Base-by-base conservation (phyloP, 306 rosid species). In the Betula pendula region DNA sequence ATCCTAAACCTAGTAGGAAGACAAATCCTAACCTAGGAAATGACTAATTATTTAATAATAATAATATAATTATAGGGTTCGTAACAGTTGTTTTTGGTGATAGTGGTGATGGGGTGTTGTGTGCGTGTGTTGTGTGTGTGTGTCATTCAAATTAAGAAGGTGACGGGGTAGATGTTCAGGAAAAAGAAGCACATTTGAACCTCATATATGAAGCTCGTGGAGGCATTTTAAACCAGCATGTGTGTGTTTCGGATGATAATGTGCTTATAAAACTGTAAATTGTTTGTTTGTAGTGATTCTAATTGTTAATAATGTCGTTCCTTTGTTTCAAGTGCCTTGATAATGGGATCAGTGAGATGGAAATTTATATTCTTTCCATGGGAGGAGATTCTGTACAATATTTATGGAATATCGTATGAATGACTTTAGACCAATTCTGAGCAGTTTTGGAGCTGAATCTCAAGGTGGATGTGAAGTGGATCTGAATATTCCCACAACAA, bases 401-500 rank as follows among this genome's bases (percentile, higher is more conserved):
- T 43, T 43, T 50, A 52, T 35, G 65, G 53, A 35, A 67, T 58
- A 29, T 25, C 59, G 16, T n/a, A 71, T 71, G 82, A 77, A 73
- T 12, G 71, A 71, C 3, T 58, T 42, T 25, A 29, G 75, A 47
- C 40, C 20, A 16, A 48, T 29, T 47, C 40, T 71, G 75, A 49
- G 75, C 75, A 74, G 35, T 74, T 62, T 52, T 55, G 75, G 62
- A 68, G 63, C 68, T 71, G 77, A 53, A 35, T 42, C 17, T 35
- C 27, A 49, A 44, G 75, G 75, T 71, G 70, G 67, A 59, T 44
- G 73, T 68, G 49, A 68, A 35, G 63, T 52, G 75, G 82, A 80
- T 76, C 76, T 78, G 80, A 87, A 50, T 78, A 49, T 73, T 72
- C 24, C 55, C 20, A 63, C 74, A 47, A 67, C 67, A 72, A 31